phyloP scores from a whole-genome alignment of 768 basidiomycete species.

The Mycena venus region DNA sequence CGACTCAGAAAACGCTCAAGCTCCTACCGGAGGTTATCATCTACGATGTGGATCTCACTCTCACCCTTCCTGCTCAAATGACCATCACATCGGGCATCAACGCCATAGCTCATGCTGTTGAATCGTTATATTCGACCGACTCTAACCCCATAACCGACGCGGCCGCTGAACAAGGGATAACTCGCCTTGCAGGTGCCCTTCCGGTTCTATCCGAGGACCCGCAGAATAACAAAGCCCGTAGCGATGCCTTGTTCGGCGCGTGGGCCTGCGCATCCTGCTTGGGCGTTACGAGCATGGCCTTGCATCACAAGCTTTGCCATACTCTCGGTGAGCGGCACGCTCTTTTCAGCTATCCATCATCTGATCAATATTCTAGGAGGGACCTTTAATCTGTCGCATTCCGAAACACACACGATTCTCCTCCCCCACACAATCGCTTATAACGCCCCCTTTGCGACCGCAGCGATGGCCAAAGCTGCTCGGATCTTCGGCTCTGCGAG shows the following conservation, averaged over 20 bases:
- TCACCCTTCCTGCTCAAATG: conserved; percentile 48
- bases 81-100: conserved; percentile 55
- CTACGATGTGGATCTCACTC: conserved; percentile 55
- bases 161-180: conserved; percentile 53
- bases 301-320: conserved; percentile 59
- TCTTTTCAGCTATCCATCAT: conserved; percentile 26
- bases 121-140: conserved; percentile 54
- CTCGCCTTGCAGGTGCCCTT: conserved; percentile 45
- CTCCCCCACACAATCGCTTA: conserved; percentile 57
- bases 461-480: conserved; percentile 49
- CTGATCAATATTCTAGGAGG: conserved; percentile 52
- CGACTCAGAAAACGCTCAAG: conserved; percentile 50
- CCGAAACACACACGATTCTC: conserved; percentile 58
- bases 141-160: conserved; percentile 52
- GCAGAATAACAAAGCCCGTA: conserved; percentile 45
- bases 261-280: conserved; percentile 52
- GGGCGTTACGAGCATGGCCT: conserved; percentile 50
- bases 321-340: conserved; percentile 47
- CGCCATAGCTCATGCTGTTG: conserved; percentile 58
- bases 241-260: conserved; percentile 53
- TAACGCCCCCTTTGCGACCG: conserved; percentile 49
- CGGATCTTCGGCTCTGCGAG: conserved; percentile 39
- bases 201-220: conserved; percentile 44
- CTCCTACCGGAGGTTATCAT: conserved; percentile 56
- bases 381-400: conserved; percentile 55